A percentile compares a stretch with the other conserved stretches of the same genome.
These are phyloP conservation scores for Cryptosporidium felis DNA, from an alignment of 169 alveolate genomes.

Conservation along the genomic window DNA sequence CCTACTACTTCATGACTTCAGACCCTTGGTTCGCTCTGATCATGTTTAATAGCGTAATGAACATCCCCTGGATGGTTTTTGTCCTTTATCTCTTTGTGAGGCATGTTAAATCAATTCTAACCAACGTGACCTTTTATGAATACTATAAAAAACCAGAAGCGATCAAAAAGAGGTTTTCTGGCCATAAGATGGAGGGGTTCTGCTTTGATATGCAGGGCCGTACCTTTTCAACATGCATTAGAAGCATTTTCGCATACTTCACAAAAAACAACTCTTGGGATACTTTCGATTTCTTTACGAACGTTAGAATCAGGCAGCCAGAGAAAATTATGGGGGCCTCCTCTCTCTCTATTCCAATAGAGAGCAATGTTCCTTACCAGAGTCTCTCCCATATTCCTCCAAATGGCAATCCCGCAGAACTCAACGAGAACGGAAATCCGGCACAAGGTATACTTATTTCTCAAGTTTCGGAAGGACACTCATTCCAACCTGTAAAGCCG, in stretches of 20 bases:
- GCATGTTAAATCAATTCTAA: conserved; percentile 81
- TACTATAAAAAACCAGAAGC: conserved; percentile 80
- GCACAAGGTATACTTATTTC: background rate
- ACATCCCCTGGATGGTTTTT: conserved; percentile 80
- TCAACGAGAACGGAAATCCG: conserved; percentile 11
- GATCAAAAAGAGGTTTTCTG: conserved; percentile 50
- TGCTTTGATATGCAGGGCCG: conserved; percentile 61
- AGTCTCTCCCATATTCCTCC: conserved; percentile 33
- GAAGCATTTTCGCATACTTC: conserved; percentile 49
- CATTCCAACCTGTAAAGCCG: background rate
- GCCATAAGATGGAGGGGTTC: conserved; percentile 42
- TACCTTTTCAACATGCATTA: conserved; percentile 22
- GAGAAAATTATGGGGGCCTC: conserved; percentile 11
- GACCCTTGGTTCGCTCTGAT: conserved; percentile 68
- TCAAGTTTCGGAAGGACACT: background rate
- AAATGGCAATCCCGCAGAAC: background rate
- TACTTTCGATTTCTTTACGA: conserved; percentile 38
- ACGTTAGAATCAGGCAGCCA: conserved; percentile 29
- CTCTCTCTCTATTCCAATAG: conserved; percentile 2
- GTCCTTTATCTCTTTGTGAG: conserved; percentile 82
- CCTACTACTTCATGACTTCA: conserved; percentile 40
- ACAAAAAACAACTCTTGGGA: conserved; percentile 59
- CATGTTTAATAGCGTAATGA: conserved; percentile 49
- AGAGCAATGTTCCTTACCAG: conserved; percentile 45
- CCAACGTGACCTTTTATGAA: conserved; percentile 90